Base-by-base conservation (phyloP, 352 stramenopile species). In the Pythium angustatum region DNA sequence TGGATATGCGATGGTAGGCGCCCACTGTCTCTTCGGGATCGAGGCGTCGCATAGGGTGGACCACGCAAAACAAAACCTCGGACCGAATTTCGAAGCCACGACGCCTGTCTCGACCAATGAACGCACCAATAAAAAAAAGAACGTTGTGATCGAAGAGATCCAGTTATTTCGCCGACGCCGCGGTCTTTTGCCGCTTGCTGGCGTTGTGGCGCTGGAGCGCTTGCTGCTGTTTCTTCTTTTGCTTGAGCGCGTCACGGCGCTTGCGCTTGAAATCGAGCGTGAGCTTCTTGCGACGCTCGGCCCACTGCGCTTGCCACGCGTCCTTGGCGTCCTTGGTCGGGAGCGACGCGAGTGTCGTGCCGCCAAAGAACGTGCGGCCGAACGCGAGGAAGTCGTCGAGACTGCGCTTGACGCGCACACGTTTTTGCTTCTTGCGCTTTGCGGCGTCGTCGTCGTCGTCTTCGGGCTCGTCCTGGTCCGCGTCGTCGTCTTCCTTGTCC, bases 201-300 rank as follows among this genome's bases (percentile, higher is more conserved):
- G 66, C 62, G 31, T 63, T 58, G 56, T 73, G 62, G 22, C 51
- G 59, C 27, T 66, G 64, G 17, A 57, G 65, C 55, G 45, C 40
- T 50, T 88, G 83, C 63, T 83, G 81, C 40, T 83, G 71, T 47
- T 85, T 81, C 68, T 94, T 94, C 59, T 87, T 88, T 56, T 69
- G 77, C 69, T 91, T 90, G 53, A 89, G 66, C 38, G 85, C 78
- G 50, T 91, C 81, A 31, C 83, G 81, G 19, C 83, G 81, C 72
- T 94, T 94, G 57, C 85, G 83, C 41, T 90, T 90, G 65, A 86
- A 94, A 64, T 94, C 85, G 21, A 90, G 60, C 58, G 85, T 91
- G 40, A 92, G 74, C 49, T 87, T 91, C 68, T 87, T 90, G 40
- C 83, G 71, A 12, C 75, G 72, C 56, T 90, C 78, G 5, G 72